These are phyloP conservation scores for Heterobasidion parviporum DNA, from an alignment of 1,284 basidiomycete species.

Conservation along the genomic window DNA sequence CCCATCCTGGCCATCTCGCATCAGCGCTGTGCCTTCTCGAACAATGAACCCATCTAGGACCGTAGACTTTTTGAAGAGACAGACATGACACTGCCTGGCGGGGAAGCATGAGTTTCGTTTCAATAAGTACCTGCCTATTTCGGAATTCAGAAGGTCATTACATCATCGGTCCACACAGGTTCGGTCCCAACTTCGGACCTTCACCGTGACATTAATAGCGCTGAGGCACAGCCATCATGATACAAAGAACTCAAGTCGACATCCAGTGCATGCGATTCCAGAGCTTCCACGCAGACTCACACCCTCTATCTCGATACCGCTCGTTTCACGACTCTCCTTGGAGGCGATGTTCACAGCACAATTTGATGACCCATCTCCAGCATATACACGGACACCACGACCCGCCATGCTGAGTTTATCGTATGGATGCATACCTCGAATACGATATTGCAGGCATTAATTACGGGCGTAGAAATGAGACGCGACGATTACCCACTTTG, in stretches of 20 bases:
- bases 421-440: background rate
- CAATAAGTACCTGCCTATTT: constrained; percentile 4
- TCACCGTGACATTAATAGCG: too few relatives aligned
- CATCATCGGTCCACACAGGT: background rate
- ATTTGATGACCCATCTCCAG: constrained; percentile 2
- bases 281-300: background rate
- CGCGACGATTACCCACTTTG: background rate
- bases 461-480: background rate
- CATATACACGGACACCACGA: constrained; percentile 2
- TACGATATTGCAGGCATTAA: background rate
- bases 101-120: constrained; percentile 3
- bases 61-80: constrained; percentile 11
- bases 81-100: constrained; percentile 8
- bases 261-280: background rate
- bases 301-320: background rate
- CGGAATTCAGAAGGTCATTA: background rate
- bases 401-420: background rate
- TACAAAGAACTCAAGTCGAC: background rate
- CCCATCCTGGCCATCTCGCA: constrained; percentile 58
- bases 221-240: background rate
- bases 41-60: constrained; percentile 7
- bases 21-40: constrained; percentile 19
- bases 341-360: background rate
- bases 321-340: background rate
- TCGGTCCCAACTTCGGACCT: too few relatives aligned